Base-by-base conservation (phyloP, 129 eudicot genomes). In the Saussurea involucrata region DNA sequence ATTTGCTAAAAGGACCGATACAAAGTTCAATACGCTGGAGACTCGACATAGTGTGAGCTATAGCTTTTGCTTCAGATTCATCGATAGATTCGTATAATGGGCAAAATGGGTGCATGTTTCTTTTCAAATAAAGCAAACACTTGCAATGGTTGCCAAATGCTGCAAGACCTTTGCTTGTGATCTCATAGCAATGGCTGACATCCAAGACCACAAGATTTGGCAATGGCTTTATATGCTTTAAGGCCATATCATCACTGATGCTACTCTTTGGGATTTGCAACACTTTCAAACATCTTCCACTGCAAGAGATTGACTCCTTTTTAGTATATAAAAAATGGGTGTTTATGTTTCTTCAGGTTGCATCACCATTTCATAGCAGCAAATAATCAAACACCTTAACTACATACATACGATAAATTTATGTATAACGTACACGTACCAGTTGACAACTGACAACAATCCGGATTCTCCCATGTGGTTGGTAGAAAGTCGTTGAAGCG, bases 141-240 rank as follows among this genome's bases (percentile, higher is more conserved):
- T 82, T 71, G 74, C 89, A 85, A n/a, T 74, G 69, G 70, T 25
- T 75, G 57, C 86, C 89, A 22, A 85, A 85, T 22, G 82, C 53
- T 75, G 68, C 82, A n/a, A 85, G 68, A 4, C 84, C 86, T 71
- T 82, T 71, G 73, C 21, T 34, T 75, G 89, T 78, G 64, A 85
- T 74, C 20, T 66, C 60, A 25, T 57, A 24, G 79, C 89, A 85
- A 21, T 75, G 18, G 66, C 82, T 82, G 55, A 85, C 32, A 65
- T 85, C 82, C 73, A 85, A 65, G 21, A 34, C 24, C 4, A 34
- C 74, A 53, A 85, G 76, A 68, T 78, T 81, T 46, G 84, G 81
- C 0, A 85, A 72, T 4, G 81, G 75, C 68, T 81, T 75, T 18
- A 77, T 75, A 21, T 85, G 86, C 58, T 79, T 82, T 5, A 57